Conservation (phyloP, 2,329 filamentous ascomycete species). For the Magnaporthales sp. region DNA sequence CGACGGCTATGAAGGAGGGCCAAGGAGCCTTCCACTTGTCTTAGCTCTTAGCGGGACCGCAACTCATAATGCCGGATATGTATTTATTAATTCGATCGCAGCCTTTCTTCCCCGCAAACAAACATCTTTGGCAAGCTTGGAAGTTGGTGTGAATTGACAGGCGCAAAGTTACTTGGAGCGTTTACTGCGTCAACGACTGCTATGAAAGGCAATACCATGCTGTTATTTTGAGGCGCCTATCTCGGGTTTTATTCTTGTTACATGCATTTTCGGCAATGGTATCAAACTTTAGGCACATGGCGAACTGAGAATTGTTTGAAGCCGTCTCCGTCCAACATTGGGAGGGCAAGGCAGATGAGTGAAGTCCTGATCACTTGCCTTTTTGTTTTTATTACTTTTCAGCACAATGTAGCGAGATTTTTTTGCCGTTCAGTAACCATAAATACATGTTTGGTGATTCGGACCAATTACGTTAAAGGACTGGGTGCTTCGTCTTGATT, state of each 20-base stretch:
- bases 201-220: neutral
- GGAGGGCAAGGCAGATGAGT: neutral
- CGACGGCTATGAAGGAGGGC: constrained; percentile 83
- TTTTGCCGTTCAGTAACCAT: neutral
- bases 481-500: too few relatives aligned
- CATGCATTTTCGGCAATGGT: neutral
- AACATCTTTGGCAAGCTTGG: neutral
- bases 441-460: neutral
- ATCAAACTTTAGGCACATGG: neutral
- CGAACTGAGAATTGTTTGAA: neutral
- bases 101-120: neutral
- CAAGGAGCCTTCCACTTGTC: constrained; percentile 97
- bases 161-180: neutral
- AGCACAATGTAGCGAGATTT: neutral
- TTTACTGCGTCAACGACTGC: neutral
- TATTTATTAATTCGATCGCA: neutral
- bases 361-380: neutral
- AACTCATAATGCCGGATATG: neutral
- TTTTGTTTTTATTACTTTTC: neutral
- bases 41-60: constrained; percentile 29
- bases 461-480: neutral
- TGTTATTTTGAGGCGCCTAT: neutral
- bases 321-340: neutral
- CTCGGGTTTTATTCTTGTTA: neutral
- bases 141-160: neutral